Conservation (phyloP, 495 filamentous ascomycete species). For the Arthonia radiata region DNA sequence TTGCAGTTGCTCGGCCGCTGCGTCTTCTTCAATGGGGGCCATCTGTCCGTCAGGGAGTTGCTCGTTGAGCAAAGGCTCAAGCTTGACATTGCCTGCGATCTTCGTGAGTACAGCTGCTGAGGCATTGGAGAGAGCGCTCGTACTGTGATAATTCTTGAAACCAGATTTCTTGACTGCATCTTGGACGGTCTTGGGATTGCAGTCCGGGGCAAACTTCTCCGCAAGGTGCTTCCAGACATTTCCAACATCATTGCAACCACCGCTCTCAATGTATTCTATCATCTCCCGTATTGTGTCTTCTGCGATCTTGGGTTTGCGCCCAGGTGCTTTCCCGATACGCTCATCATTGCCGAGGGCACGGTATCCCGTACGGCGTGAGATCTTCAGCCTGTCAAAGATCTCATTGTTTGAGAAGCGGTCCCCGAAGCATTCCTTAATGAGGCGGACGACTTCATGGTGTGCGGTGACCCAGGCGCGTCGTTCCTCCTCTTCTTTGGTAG, state of each 20-base stretch:
- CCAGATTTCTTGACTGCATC: background rate
- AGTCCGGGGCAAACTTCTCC: background rate
- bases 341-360: background rate
- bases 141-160: background rate
- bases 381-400: background rate
- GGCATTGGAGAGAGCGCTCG: too few species aligned
- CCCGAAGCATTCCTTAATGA: background rate
- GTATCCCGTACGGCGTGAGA: background rate
- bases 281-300: background rate
- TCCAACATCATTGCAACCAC: slow-evolving; percentile 1
- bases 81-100: background rate
- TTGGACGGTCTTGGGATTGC: background rate
- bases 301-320: background rate
- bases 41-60: background rate
- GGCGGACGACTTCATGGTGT: background rate
- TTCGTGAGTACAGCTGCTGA: too few species aligned
- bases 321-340: background rate
- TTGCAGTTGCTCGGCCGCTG: background rate
- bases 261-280: background rate
- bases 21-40: background rate
- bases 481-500: background rate
- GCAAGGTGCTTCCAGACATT: slow-evolving; percentile 1
- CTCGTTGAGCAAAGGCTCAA: background rate
- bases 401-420: slow-evolving; percentile 1
- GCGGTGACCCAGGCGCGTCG: background rate